Evolutionary conservation across 306 rosid species (phyloP), one percentile per base, ranked within the genome.

Genomic region (Psophocarpus tetragonolobus): DNA sequence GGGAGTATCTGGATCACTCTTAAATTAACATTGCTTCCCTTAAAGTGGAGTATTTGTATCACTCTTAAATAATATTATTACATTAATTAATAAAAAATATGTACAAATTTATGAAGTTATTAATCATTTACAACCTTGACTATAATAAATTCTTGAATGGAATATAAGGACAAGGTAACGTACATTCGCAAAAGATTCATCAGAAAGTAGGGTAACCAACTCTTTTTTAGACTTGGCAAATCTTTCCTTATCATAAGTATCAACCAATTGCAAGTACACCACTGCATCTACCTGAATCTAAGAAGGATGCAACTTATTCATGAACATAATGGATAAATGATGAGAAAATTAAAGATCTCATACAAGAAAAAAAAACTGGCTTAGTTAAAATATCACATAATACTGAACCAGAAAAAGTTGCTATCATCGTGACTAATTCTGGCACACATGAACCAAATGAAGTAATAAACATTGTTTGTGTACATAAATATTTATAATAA

Each of bases 211-310:
- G 41, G 93, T 95, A 61, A 91, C 95, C 65, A 93, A 73, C 90
- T 93, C 97, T 17, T 88, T 91, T 39, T 91, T 93, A 0, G 95
- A 91, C 86, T 91, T 93, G 0, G 90, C 88, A 83, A 93, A 93
- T 78, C 93, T 88, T 84, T 91, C 97, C 86, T 93, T 91, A 85
- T 91, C 97, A 57, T 73, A 83, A 7, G 98, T 90, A 63, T 91
- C 97, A 36, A 89, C 97, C 73, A 91, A n/a, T n/a, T n/a, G n/a
- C n/a, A n/a, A 82, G 84, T 91, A 91, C 70, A 89, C 90, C 30
- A 93, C 97, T 1, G 97, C 96, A 87, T 89, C 97, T 81, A 89
- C 96, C 97, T 93, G 85, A 54, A 77, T 44, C 67, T 30, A 56
- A 82, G 42, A 73, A 71, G 18, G 23, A 24, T 3, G 29, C 53